phyloP scores from a whole-genome alignment of 2,329 filamentous ascomycete species.

The Claviceps cyperi region DNA sequence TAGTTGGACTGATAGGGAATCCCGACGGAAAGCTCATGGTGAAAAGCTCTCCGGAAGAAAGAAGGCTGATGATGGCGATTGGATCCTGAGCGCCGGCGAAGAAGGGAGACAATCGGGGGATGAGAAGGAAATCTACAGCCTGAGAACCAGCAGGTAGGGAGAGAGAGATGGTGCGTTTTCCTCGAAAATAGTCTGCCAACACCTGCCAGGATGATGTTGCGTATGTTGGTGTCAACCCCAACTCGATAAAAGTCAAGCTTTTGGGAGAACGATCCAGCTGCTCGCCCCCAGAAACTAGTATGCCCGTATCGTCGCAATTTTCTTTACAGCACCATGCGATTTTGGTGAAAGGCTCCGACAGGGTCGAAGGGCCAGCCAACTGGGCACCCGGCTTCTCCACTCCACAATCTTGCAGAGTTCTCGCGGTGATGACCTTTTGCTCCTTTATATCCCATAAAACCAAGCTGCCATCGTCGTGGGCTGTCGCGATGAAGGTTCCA shows the following conservation, averaged over 20 bases:
- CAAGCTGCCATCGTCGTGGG: constrained; percentile 79
- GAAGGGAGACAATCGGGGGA: constrained; percentile 72
- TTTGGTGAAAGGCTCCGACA: constrained; percentile 61
- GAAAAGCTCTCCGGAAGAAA: constrained; percentile 77
- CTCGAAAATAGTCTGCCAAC: constrained; percentile 63
- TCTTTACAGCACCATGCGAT: constrained; percentile 89
- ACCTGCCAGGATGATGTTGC: constrained; percentile 82
- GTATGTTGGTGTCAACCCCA: constrained; percentile 80
- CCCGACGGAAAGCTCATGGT: constrained; percentile 88
- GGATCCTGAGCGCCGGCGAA: constrained; percentile 84
- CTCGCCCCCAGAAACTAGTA: constrained; percentile 74
- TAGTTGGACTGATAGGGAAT: constrained; percentile 79
- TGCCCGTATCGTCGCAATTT: constrained; percentile 83
- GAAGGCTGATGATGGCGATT: constrained; percentile 63
- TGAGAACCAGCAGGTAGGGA: constrained; percentile 65
- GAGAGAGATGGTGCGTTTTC: constrained; percentile 58
- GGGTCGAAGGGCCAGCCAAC: constrained; percentile 35
- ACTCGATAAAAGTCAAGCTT: constrained; percentile 76
- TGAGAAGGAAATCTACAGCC: constrained; percentile 65
- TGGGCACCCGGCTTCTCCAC: constrained; percentile 51
- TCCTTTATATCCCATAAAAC: constrained; percentile 94
- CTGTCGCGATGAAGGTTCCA: constrained; percentile 75
- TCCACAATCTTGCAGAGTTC: constrained; percentile 61
- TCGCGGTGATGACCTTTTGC: constrained; percentile 66
- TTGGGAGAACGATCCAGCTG: constrained; percentile 51